These are phyloP conservation scores for Saururus chinensis DNA, from an alignment of 164 flowering plant species.

Conservation along the genomic window DNA sequence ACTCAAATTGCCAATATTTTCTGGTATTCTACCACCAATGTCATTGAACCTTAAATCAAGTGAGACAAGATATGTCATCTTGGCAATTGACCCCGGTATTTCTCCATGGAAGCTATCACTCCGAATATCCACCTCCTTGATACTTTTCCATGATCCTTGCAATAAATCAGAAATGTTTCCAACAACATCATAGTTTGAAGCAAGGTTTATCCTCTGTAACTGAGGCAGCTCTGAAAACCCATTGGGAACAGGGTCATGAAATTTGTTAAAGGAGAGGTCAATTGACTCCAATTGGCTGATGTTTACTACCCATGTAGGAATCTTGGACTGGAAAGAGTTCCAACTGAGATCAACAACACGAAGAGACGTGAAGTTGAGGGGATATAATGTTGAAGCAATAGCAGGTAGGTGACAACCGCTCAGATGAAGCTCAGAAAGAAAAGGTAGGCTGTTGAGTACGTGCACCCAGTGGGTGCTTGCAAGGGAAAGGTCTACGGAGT, in stretches of 20 bases:
- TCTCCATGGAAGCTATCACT: conserved; percentile 11
- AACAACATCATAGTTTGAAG: background rate
- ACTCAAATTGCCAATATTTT: background rate
- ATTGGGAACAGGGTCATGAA: background rate
- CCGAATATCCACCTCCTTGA: background rate
- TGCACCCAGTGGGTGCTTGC: conserved; percentile 7
- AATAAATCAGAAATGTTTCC: background rate
- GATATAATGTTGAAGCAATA: background rate
- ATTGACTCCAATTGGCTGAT: background rate
- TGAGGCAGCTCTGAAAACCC: conserved; percentile 1
- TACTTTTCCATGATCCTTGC: background rate
- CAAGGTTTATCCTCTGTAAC: background rate
- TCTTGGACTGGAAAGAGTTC: background rate
- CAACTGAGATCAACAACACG: background rate
- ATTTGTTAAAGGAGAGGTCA: background rate
- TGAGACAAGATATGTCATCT: background rate
- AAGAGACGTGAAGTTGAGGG: conserved; percentile 11
- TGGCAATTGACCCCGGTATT: conserved; percentile 11
- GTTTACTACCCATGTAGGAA: conserved; percentile 5
- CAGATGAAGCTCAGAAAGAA: conserved; percentile 2
- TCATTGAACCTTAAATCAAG: background rate
- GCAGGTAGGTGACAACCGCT: background rate
- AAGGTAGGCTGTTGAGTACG: conserved; percentile 2
- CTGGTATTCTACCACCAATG: background rate
- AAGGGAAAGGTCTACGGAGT: background rate